Evolutionary conservation across 768 basidiomycete genomes (phyloP).

Genomic region (Panaeolus cyanescens): DNA sequence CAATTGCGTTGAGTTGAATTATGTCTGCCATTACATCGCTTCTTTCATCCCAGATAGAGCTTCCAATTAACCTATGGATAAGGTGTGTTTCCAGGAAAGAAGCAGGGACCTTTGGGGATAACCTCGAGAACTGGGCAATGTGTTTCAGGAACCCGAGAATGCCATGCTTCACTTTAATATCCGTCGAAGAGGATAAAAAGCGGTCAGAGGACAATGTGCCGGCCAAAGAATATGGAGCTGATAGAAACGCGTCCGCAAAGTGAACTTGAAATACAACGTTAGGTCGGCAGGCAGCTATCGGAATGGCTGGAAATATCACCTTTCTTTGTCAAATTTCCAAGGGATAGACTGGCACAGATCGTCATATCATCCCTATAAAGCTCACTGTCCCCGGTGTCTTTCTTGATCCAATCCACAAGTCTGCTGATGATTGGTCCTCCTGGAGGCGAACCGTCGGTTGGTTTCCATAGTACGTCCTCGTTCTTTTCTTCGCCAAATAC

Average conservation of each 20-base stretch:
- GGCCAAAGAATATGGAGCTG: slow-evolving; percentile 66
- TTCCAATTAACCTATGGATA: slow-evolving; percentile 59
- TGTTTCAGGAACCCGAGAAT: slow-evolving; percentile 87
- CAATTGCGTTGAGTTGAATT: slow-evolving; percentile 86
- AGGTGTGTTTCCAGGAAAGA: slow-evolving; percentile 63
- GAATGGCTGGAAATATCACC: slow-evolving; percentile 43
- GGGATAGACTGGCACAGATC: slow-evolving; percentile 79
- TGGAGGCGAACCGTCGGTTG: slow-evolving; percentile 51
- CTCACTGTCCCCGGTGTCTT: slow-evolving; percentile 28
- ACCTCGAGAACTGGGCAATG: slow-evolving; percentile 69
- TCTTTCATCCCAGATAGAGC: slow-evolving; percentile 69
- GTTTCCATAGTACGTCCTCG: slow-evolving; percentile 76
- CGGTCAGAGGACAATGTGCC: slow-evolving; percentile 56
- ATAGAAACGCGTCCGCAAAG: slow-evolving; percentile 60
- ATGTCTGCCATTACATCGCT: slow-evolving; percentile 82
- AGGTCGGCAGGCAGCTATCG: slow-evolving; percentile 3
- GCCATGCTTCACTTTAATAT: slow-evolving; percentile 88
- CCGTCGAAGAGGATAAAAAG: slow-evolving; percentile 55
- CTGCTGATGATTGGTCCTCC: slow-evolving; percentile 73
- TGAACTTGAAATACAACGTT: slow-evolving; percentile 43
- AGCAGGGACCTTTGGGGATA: slow-evolving; percentile 57
- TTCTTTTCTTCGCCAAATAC: slow-evolving; percentile 82
- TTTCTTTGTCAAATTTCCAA: slow-evolving; percentile 80
- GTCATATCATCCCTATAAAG: slow-evolving; percentile 67
- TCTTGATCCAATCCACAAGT: slow-evolving; percentile 78